Percentiles rank a stretch among this genome's conserved stretches.
Evolutionary conservation across 768 basidiomycete genomes (phyloP).

Genomic region (Termitomyces sp.): DNA sequence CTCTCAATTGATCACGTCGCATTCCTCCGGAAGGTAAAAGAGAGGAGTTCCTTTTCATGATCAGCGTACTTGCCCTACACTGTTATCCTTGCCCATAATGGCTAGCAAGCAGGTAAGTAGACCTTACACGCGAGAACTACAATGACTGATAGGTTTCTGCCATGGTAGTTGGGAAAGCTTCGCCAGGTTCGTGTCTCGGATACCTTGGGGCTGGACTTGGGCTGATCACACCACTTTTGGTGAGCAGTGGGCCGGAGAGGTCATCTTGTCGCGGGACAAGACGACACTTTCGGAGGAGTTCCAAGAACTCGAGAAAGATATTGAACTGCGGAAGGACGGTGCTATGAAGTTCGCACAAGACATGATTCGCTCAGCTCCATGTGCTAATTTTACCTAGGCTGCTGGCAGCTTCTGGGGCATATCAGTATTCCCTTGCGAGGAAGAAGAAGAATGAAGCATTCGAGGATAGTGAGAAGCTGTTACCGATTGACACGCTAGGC

Average conservation of each 20-base stretch:
- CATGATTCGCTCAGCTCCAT: neutral
- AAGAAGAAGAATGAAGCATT: conserved; percentile 63
- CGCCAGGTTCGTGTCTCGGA: conserved; percentile 49
- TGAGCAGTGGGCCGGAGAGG: conserved; percentile 81
- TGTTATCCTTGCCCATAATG: conserved; percentile 29
- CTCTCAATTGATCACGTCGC: conserved; percentile 7
- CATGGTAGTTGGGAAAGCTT: conserved; percentile 67
- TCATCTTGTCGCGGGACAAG: conserved; percentile 81
- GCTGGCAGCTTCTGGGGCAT: conserved; percentile 64
- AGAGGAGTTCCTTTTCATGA: neutral
- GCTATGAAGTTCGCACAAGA: conserved; percentile 52
- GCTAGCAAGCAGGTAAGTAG: conserved; percentile 58
- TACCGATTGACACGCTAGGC: conserved; percentile 75
- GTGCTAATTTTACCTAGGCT: conserved; percentile 38
- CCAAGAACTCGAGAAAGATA: conserved; percentile 74
- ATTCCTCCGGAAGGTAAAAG: neutral
- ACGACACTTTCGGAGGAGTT: conserved; percentile 75
- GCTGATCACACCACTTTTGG: conserved; percentile 28
- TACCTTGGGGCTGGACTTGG: conserved; percentile 1
- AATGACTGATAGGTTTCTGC: neutral
- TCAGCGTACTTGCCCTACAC: conserved; percentile 1
- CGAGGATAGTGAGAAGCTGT: conserved; percentile 63
- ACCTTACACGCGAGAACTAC: neutral
- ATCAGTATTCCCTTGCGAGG: conserved; percentile 67
- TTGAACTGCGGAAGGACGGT: conserved; percentile 75